phyloP scores from a whole-genome alignment of 176 grass and related monocot genomes.

The Neostapfia colusana region DNA sequence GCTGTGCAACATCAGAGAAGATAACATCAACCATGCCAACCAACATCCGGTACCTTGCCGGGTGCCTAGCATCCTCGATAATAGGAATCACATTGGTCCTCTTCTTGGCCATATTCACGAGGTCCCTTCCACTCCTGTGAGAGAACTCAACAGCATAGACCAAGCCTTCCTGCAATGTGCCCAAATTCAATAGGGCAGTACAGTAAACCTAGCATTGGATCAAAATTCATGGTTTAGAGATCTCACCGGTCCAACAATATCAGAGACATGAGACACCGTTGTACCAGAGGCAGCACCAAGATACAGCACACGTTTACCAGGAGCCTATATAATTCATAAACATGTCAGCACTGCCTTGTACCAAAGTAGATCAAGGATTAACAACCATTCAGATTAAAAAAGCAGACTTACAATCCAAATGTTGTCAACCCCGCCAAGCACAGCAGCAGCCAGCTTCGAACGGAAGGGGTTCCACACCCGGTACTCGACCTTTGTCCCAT shows the following conservation, averaged over 20 bases:
- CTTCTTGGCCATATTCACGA: slow-evolving; percentile 99
- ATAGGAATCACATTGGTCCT: slow-evolving; percentile 96
- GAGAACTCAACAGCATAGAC: slow-evolving; percentile 99
- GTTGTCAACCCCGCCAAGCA: slow-evolving; percentile 82
- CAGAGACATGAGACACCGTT: slow-evolving; percentile 81
- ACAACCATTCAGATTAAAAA: too few relatives aligned
- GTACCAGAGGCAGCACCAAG: slow-evolving; percentile 91
- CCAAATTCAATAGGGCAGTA: background rate
- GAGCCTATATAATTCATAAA: slow-evolving; percentile 44
- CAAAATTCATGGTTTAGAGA: background rate
- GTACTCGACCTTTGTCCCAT: slow-evolving; percentile 75
- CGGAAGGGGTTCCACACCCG: slow-evolving; percentile 88
- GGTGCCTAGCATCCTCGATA: slow-evolving; percentile 94
- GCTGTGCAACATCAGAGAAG: slow-evolving; percentile 99
- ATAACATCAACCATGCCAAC: slow-evolving; percentile 98
- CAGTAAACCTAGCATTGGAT: rapidly evolving
- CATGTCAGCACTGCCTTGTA: too few relatives aligned
- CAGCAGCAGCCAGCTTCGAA: slow-evolving; percentile 84
- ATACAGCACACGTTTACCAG: slow-evolving; percentile 74
- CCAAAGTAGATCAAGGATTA: too few relatives aligned
- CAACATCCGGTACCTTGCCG: slow-evolving; percentile 78
- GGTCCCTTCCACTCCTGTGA: slow-evolving; percentile 86
- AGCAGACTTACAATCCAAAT: slow-evolving; percentile 73
- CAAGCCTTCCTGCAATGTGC: slow-evolving; percentile 51
- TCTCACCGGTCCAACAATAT: slow-evolving; percentile 83